Conservation (phyloP, 208 protist species). For the Novymonas esmeraldas region DNA sequence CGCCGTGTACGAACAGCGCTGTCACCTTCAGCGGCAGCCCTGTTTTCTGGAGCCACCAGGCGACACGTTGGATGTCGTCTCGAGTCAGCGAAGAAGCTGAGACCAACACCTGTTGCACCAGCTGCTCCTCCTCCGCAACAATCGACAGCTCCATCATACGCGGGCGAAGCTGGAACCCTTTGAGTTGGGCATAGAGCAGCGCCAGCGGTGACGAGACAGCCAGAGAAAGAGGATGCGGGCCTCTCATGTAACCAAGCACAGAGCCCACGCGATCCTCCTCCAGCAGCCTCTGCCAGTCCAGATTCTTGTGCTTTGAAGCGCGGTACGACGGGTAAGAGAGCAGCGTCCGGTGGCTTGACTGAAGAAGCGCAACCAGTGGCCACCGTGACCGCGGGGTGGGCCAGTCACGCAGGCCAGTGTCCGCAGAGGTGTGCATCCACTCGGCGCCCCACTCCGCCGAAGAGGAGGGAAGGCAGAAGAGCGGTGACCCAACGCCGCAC, state of each 20-base stretch:
- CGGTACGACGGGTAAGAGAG: background rate
- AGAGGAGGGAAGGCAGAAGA: no score
- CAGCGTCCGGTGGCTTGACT: background rate
- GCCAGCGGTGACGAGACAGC: background rate
- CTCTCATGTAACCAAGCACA: background rate
- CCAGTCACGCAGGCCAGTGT: no score
- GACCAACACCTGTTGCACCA: background rate
- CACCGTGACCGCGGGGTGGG: background rate
- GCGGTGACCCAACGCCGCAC: no score
- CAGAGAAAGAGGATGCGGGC: background rate
- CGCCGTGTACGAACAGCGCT: background rate
- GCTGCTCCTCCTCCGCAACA: background rate
- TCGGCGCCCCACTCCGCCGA: no score
- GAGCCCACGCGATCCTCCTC: background rate
- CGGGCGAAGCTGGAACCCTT: background rate
- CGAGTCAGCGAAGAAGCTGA: background rate
- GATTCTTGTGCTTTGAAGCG: background rate
- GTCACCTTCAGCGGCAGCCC: background rate
- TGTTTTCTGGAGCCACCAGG: background rate
- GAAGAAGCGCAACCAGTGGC: background rate
- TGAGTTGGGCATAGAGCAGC: constrained; percentile 4
- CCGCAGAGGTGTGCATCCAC: no score
- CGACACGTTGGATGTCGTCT: background rate
- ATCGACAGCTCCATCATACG: background rate
- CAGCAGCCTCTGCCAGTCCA: background rate